phyloP scores from a whole-genome alignment of 148 eudicot species.

The Oxyria digyna region DNA sequence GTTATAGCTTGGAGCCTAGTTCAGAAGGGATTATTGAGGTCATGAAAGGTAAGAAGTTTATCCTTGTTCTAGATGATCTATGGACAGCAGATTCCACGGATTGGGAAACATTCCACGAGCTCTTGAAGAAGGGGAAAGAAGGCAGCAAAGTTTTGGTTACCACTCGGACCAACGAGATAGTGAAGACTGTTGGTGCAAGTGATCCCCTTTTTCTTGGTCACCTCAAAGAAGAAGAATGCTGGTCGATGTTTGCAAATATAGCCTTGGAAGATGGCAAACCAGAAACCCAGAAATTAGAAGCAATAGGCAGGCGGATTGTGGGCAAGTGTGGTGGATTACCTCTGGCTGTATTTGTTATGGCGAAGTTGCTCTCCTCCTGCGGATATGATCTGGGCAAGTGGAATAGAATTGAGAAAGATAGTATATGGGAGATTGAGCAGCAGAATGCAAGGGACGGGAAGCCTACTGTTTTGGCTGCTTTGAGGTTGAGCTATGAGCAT shows the following conservation, averaged over 20 bases:
- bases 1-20: neutral
- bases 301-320: neutral
- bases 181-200: neutral
- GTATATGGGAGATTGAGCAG: neutral
- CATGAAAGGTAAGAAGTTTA: neutral
- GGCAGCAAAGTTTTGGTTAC: neutral
- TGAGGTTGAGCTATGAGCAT: conserved; percentile 3
- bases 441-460: neutral
- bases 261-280: neutral
- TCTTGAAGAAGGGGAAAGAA: neutral
- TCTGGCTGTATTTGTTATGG: neutral
- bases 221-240: neutral
- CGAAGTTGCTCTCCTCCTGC: neutral
- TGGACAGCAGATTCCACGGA: neutral
- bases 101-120: neutral
- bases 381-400: neutral
- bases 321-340: neutral
- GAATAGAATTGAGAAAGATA: neutral
- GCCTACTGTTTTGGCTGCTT: conserved; percentile 1
- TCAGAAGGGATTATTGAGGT: neutral
- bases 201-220: neutral
- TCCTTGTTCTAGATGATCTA: conserved; percentile 5
- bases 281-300: neutral
- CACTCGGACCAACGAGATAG: neutral
- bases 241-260: neutral